phyloP scores from a whole-genome alignment of 1,284 basidiomycete genomes.

The Somion occarium region DNA sequence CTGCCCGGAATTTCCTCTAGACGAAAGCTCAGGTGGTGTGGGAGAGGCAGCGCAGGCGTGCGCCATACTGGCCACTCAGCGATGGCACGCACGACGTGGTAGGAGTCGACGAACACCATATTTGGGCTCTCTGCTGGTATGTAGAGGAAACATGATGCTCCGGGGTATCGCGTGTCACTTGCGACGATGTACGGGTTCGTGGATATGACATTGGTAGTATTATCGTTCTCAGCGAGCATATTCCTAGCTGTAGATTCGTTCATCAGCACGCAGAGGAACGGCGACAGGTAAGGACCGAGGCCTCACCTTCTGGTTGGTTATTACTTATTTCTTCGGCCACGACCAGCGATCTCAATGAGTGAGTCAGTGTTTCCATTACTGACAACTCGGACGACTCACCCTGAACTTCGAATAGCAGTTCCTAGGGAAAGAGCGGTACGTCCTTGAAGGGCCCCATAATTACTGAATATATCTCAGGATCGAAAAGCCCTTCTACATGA shows the following conservation, averaged over 20 bases:
- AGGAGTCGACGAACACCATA: constrained; percentile 7
- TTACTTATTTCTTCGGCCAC: neutral
- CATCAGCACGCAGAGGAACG: no score
- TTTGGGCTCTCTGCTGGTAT: constrained; percentile 2
- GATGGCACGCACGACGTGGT: neutral
- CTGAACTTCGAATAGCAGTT: neutral
- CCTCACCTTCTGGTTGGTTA: neutral
- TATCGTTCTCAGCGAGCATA: constrained; percentile 2
- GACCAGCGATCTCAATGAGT: neutral
- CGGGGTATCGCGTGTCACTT: constrained; percentile 9
- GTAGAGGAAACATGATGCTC: constrained; percentile 12
- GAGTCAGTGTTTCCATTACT: no score
- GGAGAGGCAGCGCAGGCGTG: neutral
- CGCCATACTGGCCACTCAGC: constrained; percentile 1
- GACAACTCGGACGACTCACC: neutral
- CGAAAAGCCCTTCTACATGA: neutral
- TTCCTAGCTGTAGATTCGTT: no score
- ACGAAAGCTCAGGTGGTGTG: neutral
- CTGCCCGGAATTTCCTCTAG: neutral
- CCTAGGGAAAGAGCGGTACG: neutral
- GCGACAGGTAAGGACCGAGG: neutral
- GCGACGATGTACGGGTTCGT: constrained; percentile 6
- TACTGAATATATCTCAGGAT: neutral
- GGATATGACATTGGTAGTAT: constrained; percentile 6
- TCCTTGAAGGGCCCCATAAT: neutral